Base-by-base conservation (phyloP, 208 protist species). In the Crithidia expoeki region DNA sequence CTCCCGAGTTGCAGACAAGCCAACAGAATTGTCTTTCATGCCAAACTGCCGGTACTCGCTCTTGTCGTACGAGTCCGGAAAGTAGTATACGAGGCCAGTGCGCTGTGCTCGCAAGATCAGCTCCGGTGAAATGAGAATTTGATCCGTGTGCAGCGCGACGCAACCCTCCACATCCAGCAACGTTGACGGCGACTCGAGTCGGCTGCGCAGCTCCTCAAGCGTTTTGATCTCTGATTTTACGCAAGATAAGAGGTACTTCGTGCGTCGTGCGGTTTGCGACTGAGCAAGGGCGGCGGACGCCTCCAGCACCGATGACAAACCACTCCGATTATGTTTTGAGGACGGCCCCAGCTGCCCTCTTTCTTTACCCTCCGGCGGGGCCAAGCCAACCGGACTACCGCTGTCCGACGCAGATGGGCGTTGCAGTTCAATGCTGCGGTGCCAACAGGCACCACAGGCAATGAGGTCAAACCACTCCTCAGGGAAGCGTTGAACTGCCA, bases 91-190 rank as follows among this genome's bases (percentile, higher is more conserved):
- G 9, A 93, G 28, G 9, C 91, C 88, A 1, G 46, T 53, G 38
- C 76, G 76, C 53, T 91, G 85, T 4, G 80, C 83, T n/a, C 75
- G 58, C 38, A 56, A 71, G 14, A 96, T 49, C 21, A 93, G 69
- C 9, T 61, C 59, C 0, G 79, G 64, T 1, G 72, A 27, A 17
- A 96, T 53, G 32, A 89, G 64, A 36, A 96, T 72, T 73, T 96
- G 91, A 62, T 92, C 84, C 30, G 91, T 96, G 70, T 96, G 91
- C 46, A 96, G 62, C n/a, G 74, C 91, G 12, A 93, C 80, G 61
- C 88, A 96, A 30, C 76, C 83, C n/a, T 93, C 91, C 36, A 68
- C 57, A 52, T 96, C 91, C 12, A 77, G 67, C 44, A 82, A 21
- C 28, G 78, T 84, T 0, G 81, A 71, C 6, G 88, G 87, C 6